Evolutionary conservation across 2,329 filamentous ascomycete genomes (phyloP).

Genomic region (Gyromitra esculenta): DNA sequence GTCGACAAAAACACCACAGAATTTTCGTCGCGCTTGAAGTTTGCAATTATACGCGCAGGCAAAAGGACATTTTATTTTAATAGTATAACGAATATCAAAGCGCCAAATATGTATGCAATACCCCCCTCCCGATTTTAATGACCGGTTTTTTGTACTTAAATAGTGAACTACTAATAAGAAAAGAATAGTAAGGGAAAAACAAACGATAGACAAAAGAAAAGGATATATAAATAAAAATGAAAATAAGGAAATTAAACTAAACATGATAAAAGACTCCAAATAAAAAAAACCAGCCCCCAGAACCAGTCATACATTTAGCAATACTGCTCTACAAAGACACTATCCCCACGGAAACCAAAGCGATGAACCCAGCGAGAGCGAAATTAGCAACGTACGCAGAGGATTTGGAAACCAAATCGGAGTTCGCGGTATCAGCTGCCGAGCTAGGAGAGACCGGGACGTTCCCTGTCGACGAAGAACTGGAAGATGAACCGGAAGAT

Average conservation of each 20-base stretch:
- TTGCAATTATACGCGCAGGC: background rate
- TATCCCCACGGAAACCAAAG: constrained; percentile 26
- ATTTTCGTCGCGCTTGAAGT: background rate
- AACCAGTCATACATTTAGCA: constrained; percentile 29
- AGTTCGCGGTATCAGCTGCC: background rate
- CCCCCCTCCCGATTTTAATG: constrained; percentile 15
- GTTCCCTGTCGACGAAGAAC: constrained; percentile 26
- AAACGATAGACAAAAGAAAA: constrained; percentile 1
- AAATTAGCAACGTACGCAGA: constrained; percentile 23
- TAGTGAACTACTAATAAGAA: constrained; percentile 10
- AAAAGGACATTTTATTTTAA: constrained; percentile 13
- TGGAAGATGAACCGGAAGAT: background rate
- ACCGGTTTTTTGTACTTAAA: constrained; percentile 33
- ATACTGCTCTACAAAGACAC: constrained; percentile 27
- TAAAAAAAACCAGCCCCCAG: constrained; percentile 14
- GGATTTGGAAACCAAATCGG: constrained; percentile 9
- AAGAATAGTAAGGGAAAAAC: background rate
- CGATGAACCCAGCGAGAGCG: constrained; percentile 35
- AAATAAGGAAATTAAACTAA: constrained; percentile 8
- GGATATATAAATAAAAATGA: background rate
- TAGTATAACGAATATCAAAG: constrained; percentile 2
- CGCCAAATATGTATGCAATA: constrained; percentile 20
- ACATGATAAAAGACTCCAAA: constrained; percentile 13
- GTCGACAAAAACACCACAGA: background rate
- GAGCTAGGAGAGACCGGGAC: constrained; percentile 14